phyloP scores from a whole-genome alignment of 208 protist genomes.

The Acanthamoeba culbertsoni region DNA sequence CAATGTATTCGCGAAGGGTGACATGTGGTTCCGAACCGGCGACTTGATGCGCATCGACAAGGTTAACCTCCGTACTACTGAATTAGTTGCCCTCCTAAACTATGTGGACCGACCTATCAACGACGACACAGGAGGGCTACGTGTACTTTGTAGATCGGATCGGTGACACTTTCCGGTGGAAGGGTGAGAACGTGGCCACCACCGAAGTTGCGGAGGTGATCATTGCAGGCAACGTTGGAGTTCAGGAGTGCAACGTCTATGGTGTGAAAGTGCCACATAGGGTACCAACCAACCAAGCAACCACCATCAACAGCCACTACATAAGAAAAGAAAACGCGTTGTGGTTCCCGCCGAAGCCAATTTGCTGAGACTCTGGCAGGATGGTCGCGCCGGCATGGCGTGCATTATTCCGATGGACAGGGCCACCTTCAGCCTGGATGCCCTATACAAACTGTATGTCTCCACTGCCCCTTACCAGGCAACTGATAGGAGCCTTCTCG shows the following conservation, averaged over 20 bases:
- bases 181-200: constrained; percentile 78
- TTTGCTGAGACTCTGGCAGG: neutral
- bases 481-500: neutral
- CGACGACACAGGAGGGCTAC: constrained; percentile 55
- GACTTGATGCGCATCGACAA: constrained; percentile 63
- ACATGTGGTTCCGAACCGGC: constrained; percentile 67
- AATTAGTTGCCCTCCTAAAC: neutral
- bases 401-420: neutral
- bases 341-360: neutral
- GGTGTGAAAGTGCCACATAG: constrained; percentile 43
- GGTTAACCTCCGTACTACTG: neutral
- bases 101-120: neutral
- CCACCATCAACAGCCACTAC: neutral
- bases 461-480: neutral
- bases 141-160: constrained; percentile 73
- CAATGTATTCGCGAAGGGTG: constrained; percentile 68
- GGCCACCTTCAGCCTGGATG: neutral
- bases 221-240: neutral
- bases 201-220: constrained; percentile 68
- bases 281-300: neutral
- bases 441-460: constrained; percentile 46
- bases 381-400: constrained; percentile 70
- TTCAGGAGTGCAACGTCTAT: constrained; percentile 60
- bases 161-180: constrained; percentile 79
- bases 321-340: neutral